These are phyloP conservation scores for Nothomitra cinnamomea DNA, from an alignment of 2,329 filamentous ascomycete genomes.

Conservation along the genomic window DNA sequence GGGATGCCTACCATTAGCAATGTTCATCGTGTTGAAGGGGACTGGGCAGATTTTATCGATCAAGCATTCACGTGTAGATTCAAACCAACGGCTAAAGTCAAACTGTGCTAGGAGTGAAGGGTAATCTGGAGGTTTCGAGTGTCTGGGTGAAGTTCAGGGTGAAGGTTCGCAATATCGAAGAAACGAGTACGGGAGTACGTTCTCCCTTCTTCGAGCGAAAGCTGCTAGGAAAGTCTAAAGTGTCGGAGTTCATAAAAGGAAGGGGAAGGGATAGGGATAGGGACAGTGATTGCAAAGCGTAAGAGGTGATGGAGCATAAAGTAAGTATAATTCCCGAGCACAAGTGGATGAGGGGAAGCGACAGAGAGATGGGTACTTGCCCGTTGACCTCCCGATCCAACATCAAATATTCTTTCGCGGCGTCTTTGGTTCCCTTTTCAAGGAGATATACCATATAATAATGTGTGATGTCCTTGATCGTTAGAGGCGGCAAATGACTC, in stretches of 20 bases:
- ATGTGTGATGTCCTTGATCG: slow-evolving; percentile 59
- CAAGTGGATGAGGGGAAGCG: neutral
- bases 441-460: slow-evolving; percentile 73
- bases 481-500: slow-evolving; percentile 48
- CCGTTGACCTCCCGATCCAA: slow-evolving; percentile 82
- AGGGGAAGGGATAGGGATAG: neutral
- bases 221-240: neutral
- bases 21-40: slow-evolving; percentile 29
- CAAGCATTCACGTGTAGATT: neutral
- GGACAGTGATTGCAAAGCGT: neutral
- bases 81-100: neutral
- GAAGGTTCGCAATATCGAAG: neutral
- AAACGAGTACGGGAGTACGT: neutral
- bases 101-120: neutral
- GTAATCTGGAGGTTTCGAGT: neutral
- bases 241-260: neutral
- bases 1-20: slow-evolving; percentile 28
- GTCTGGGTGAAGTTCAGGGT: neutral
- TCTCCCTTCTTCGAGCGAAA: slow-evolving; percentile 1
- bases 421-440: slow-evolving; percentile 62
- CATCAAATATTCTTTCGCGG: slow-evolving; percentile 70
- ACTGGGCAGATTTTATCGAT: slow-evolving; percentile 21
- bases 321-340: slow-evolving; percentile 3
- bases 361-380: slow-evolving; percentile 4
- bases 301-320: neutral